Percentiles rank a stretch among this genome's conserved stretches.
These are phyloP conservation scores for Arachnomyces sp. DNA, from an alignment of 2,329 filamentous ascomycete genomes.

Conservation along the genomic window DNA sequence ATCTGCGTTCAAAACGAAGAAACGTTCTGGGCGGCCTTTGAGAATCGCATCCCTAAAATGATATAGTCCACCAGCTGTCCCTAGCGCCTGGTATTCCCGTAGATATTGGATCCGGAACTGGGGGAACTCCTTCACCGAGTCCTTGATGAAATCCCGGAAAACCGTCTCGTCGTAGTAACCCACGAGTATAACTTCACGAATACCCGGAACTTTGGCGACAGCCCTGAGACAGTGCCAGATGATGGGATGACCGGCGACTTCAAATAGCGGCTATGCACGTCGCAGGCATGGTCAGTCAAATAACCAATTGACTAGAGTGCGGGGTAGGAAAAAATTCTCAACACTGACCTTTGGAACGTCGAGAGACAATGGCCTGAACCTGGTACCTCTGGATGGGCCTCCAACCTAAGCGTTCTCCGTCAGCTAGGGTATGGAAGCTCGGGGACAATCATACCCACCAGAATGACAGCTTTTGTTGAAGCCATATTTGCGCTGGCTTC, in stretches of 20 bases:
- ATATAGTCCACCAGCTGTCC: constrained; percentile 93
- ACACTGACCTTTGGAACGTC: constrained; percentile 80
- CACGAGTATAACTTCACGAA: constrained; percentile 95
- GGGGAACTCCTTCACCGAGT: constrained; percentile 75
- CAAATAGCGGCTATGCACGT: constrained; percentile 72
- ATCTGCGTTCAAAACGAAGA: constrained; percentile 96
- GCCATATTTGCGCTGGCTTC: constrained; percentile 38
- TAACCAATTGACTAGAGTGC: neutral
- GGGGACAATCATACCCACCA: constrained; percentile 52
- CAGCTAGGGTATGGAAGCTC: constrained; percentile 11
- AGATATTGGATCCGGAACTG: constrained; percentile 89
- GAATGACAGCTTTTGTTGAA: constrained; percentile 86
- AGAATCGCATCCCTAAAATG: constrained; percentile 98
- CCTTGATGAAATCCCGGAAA: constrained; percentile 97
- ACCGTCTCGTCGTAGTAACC: constrained; percentile 98
- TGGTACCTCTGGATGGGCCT: constrained; percentile 87
- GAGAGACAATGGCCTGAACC: constrained; percentile 89
- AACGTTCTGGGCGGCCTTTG: constrained; percentile 86
- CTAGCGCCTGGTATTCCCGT: constrained; percentile 91
- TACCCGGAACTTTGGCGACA: constrained; percentile 79
- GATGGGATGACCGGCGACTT: constrained; percentile 96
- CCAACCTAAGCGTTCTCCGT: constrained; percentile 61
- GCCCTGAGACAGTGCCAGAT: constrained; percentile 96
- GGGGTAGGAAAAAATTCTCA: neutral
- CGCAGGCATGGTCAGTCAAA: neutral